Evolutionary conservation across 192 early-diverging fungal genomes (phyloP), one percentile per base, ranked within the genome.

Genomic region (Diversispora epigaea): DNA sequence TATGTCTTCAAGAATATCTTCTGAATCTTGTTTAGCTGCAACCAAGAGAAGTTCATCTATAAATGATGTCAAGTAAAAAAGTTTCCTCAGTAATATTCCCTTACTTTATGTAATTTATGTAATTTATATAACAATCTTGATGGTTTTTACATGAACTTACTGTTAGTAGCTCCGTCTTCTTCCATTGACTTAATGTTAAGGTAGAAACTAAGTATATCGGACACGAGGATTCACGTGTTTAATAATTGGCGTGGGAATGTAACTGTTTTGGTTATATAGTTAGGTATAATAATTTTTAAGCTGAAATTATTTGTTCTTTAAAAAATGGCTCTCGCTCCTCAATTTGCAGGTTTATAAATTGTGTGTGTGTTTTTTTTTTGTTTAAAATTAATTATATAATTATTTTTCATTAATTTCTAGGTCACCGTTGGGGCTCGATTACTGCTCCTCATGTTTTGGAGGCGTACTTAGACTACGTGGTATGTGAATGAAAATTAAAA

Each of bases 11-110:
- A 93, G 81, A 78, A 90, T 77, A 58, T 89, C 88, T 46, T 89
- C 84, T 55, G 91, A 88, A 81, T 91, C 90, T 65, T 89, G 82
- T 79, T 86, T 86, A 78, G 90, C 91, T 44, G 92, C 92, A 11
- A 88, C 86, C 64, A 91, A 78, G 52, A 93, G 80, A 64, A 87
- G 85, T 70, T 91, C 89, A 77, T 91, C 89, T 93, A 74, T 44
- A 9, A 64, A 43, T 15, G 43, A 44, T 44, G n/a, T 17, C 0
- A n/a, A 17, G n/a, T 6, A 11, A 10, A 45, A 64, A 41, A 15
- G 10, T 40, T 21, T 9, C 10, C n/a, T 57, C 56, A 8, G 17
- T 8, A 57, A 21, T 7, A 8, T 21, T 8, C 22, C 3, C 1
- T 57, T 21, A 57, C 56, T 57, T 19, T 0, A 9, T 57, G 15